Base-by-base conservation (phyloP, 2,329 filamentous ascomycete genomes). In the Alternaria consortialis region DNA sequence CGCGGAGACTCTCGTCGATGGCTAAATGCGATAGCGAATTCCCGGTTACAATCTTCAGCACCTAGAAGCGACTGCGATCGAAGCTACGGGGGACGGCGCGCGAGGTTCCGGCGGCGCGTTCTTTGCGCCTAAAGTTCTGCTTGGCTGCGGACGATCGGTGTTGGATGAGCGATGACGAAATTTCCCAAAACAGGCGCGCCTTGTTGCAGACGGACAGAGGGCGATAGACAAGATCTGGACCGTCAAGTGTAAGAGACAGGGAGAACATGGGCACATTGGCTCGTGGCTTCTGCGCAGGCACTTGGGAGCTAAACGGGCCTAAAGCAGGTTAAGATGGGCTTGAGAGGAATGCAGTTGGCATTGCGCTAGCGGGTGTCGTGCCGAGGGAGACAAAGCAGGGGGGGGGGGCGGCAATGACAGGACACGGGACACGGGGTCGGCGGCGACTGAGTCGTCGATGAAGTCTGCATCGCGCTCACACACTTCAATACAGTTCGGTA, bases 261-360 rank as follows among this genome's bases (percentile, higher is more conserved):
- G 65, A 69, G 62, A 42, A 65, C 65, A 68, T 66, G 64, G 65
- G 58, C 58, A 58, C 58, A 59, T 63, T 64, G 59, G 60, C 66
- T 66, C 62, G 63, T 62, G 65, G 69, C 66, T 66, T 58, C 65
- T 57, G 60, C 62, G 66, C 64, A 60, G 59, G 64, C 60, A 62
- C 61, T 64, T 68, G 65, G 58, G 64, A 59, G 65, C 70, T 71
- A 72, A 68, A 71, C 62, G 64, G 62, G 58, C 64, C 69, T 72
- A 72, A 70, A 68, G 65, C 68, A 71, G 66, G 64, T 71, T 70
- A 66, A 68, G 56, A 65, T 56, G 53, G 58, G 62, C 64, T 63
- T 64, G 64, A 65, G 62, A 70, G 67, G 67, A 70, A 70, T 72
- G 69, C 64, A 63, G 64, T 56, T 56, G 63, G 55, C 47, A 46